Conservation (phyloP, 78 protist species). For the Dictyostelium purpureum region DNA sequence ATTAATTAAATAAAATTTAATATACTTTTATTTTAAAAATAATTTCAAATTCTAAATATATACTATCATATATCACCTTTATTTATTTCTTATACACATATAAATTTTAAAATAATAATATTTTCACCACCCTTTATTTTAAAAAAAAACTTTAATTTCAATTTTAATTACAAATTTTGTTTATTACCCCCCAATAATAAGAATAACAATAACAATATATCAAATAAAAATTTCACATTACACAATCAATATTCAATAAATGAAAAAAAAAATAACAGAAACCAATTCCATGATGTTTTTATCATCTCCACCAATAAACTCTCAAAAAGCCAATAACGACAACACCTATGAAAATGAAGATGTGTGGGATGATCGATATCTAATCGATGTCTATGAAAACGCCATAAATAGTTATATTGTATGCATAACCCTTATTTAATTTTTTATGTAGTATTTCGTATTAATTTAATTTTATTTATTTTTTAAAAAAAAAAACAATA, state of each 20-base stretch:
- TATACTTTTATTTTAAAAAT: no score
- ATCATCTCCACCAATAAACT: not conserved
- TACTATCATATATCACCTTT: no score
- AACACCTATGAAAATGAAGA: not conserved
- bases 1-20: no score
- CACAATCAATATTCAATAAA: no score
- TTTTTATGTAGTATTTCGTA: not conserved
- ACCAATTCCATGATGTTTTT: conserved; percentile 16
- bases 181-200: not conserved
- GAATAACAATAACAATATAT: not conserved
- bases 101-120: no score
- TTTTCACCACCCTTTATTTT: not conserved
- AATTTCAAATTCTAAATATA: no score
- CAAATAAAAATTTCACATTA: not conserved
- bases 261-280: conserved; percentile 10
- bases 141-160: not conserved
- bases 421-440: not conserved
- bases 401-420: conserved; percentile 46
- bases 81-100: no score
- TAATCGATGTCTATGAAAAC: conserved; percentile 38
- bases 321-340: not conserved
- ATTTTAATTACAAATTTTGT: not conserved
- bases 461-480: not conserved
- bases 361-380: conserved; percentile 46
- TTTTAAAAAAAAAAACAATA: not conserved